Conservation (phyloP, 2,329 filamentous ascomycete species). For the Kalaharituber pfeilii region DNA sequence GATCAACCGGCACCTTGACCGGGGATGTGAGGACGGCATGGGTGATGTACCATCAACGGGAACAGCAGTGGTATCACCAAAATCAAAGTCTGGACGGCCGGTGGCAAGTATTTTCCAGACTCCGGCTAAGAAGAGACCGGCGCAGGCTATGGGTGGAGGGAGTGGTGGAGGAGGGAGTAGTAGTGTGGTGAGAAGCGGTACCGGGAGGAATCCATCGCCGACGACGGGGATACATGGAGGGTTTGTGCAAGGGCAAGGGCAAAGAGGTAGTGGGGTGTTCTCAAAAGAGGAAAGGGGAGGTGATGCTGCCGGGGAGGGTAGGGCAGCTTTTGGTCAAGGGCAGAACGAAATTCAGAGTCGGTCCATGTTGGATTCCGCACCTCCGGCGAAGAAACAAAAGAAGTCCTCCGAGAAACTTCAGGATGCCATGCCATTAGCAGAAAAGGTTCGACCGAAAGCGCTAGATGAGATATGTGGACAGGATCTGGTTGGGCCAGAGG, state of each 20-base stretch:
- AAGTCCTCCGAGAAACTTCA: slow-evolving; percentile 46
- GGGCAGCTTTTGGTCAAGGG: background rate
- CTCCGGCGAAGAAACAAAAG: slow-evolving; percentile 41
- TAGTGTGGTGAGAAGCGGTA: background rate
- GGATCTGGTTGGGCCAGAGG: slow-evolving; percentile 67
- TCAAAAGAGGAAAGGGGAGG: background rate
- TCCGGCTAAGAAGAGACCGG: slow-evolving; percentile 1
- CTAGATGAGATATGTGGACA: slow-evolving; percentile 83
- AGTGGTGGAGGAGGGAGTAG: background rate
- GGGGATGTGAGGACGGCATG: slow-evolving; percentile 52
- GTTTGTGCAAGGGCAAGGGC: too few relatives aligned
- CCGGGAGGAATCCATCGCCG: background rate
- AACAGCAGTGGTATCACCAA: slow-evolving; percentile 26
- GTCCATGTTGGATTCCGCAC: slow-evolving; percentile 9
- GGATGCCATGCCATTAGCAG: slow-evolving; percentile 66
- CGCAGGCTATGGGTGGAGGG: background rate
- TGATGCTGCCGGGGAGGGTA: background rate
- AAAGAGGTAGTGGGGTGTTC: background rate
- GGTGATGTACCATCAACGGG: slow-evolving; percentile 26
- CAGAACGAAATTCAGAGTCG: background rate
- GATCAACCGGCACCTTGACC: slow-evolving; percentile 88
- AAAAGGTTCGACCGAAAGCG: slow-evolving; percentile 74
- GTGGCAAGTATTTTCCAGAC: slow-evolving; percentile 26
- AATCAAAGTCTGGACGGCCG: slow-evolving; percentile 22
- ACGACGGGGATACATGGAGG: too few relatives aligned